Conservation (phyloP, 495 filamentous ascomycete genomes). For the Pyronema omphalodes region DNA sequence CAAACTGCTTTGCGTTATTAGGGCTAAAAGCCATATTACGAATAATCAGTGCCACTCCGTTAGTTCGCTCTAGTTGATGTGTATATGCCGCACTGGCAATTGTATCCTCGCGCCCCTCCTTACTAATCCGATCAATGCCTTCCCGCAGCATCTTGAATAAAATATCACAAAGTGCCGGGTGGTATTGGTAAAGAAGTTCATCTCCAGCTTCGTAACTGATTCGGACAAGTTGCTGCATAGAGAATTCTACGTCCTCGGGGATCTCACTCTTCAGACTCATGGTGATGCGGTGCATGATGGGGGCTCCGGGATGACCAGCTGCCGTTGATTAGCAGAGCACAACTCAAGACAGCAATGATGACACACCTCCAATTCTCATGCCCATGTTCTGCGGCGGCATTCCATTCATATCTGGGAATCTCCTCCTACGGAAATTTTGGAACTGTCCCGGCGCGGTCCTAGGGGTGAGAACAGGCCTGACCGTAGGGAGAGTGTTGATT, state of each 20-base stretch:
- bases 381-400: not conserved
- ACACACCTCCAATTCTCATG: conserved; percentile 18
- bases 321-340: not conserved
- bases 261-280: conserved; percentile 61
- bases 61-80: conserved; percentile 52
- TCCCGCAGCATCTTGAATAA: conserved; percentile 67
- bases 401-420: not conserved
- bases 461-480: conserved; percentile 18
- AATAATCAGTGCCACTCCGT: conserved; percentile 70
- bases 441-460: conserved; percentile 20
- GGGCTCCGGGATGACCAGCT: conserved; percentile 19
- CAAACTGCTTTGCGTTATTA: conserved; percentile 69
- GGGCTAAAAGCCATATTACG: conserved; percentile 82
- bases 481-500: conserved; percentile 15
- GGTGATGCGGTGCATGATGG: conserved; percentile 19
- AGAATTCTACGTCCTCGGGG: conserved; percentile 67
- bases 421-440: conserved; percentile 5
- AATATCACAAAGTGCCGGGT: conserved; percentile 74
- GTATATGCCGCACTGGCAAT: conserved; percentile 56
- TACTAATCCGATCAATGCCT: conserved; percentile 51
- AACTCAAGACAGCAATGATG: not conserved
- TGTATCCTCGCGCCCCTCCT: conserved; percentile 41
- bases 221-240: conserved; percentile 79
- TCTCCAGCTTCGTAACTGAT: conserved; percentile 88
- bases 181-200: conserved; percentile 85